Base-by-base conservation (phyloP, 495 filamentous ascomycete genomes). In the Evernia prunastri region DNA sequence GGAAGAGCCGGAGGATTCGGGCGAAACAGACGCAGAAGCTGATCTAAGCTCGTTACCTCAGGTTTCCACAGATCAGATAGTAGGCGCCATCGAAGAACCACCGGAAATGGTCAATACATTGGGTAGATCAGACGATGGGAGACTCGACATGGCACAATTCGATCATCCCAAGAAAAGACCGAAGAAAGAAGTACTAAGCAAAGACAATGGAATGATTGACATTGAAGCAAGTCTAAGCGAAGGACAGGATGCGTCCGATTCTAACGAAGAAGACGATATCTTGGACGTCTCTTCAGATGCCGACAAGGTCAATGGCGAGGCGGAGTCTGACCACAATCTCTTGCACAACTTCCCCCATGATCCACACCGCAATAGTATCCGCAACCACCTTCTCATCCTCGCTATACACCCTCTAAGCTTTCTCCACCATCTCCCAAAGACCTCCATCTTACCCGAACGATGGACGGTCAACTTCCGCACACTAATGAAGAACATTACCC, bases 391-490 rank as follows among this genome's bases (percentile, higher is more conserved):
- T 20, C 73, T 83, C 29, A 77, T 95, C 20, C 84, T 99, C 12
- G 76, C 85, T 2, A 84, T 91, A 68, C 85, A 91, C 63, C 85
- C 84, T 0, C 83, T 84, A 67, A 77, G 80, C 23, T 92, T 97
- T 69, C 75, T 88, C 45, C 83, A 80, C 20, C 84, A 72, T 39
- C 56, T 73, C 15, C 59, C 61, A n/a, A 39, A 59, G 36, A 65
- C 59, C 1, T 18, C 39, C 27, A 49, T 53, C 18, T 75, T 71
- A 31, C 71, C 73, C 27, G 86, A 87, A 27, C 72, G n/a, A 80
- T 97, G 90, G 89, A 87, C 82, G 15, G 78, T 97, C 27, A 82
- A 92, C 67, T 96, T 92, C 69, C 81, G 81, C 29, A 80, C 81
- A 5, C 77, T 97, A 0, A 80, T 87, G 35, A 80, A 83, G 31